Evolutionary conservation across 768 basidiomycete species (phyloP).

Genomic region (Pleurotus sapidus): DNA sequence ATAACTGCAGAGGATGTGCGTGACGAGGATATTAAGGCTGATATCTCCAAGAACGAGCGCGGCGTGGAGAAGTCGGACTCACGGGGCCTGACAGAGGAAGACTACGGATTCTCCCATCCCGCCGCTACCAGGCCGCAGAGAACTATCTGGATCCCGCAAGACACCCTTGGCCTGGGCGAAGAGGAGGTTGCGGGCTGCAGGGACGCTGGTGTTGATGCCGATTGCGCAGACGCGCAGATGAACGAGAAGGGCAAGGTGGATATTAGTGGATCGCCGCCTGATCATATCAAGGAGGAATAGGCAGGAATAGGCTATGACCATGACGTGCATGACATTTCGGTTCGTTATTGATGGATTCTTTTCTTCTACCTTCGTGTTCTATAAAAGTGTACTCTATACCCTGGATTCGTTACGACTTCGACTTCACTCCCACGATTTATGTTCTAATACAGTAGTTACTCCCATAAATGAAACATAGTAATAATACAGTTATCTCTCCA

Average conservation of each 20-base stretch:
- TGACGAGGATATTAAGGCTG: slow-evolving; percentile 6
- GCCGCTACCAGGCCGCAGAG: slow-evolving; percentile 72
- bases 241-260: slow-evolving; percentile 59
- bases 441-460: too few species aligned
- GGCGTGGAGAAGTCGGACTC: slow-evolving; percentile 6
- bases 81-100: slow-evolving; percentile 22
- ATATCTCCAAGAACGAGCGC: slow-evolving; percentile 6
- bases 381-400: too few species aligned
- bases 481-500: too few species aligned
- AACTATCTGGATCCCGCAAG: slow-evolving; percentile 82
- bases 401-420: too few species aligned
- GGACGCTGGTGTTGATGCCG: slow-evolving; percentile 49
- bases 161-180: slow-evolving; percentile 59
- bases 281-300: slow-evolving; percentile 11
- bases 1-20: slow-evolving; percentile 9
- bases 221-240: slow-evolving; percentile 50
- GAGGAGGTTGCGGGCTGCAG: slow-evolving; percentile 59
- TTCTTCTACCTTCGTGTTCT: too few species aligned
- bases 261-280: slow-evolving; percentile 44
- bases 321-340: background rate
- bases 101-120: slow-evolving; percentile 86
- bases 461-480: too few species aligned
- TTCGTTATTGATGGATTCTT: too few species aligned
- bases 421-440: too few species aligned
- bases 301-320: background rate